Conservation (phyloP, 768 basidiomycete genomes). For the Pisolithus orientalis region DNA sequence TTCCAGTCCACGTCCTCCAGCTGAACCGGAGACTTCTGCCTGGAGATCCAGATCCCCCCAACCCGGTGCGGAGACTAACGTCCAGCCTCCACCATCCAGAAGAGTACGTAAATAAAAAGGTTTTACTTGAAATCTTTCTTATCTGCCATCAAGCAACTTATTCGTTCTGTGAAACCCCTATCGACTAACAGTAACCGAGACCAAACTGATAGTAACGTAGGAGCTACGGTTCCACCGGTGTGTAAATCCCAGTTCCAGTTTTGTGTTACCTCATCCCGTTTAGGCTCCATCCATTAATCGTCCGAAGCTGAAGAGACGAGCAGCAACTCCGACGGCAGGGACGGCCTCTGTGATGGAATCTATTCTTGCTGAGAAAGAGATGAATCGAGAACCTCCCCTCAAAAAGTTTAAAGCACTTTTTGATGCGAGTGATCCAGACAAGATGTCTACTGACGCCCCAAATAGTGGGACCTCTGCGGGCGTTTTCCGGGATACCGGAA, state of each 20-base stretch:
- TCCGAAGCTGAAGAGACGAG: slow-evolving; percentile 51
- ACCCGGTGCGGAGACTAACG: slow-evolving; percentile 17
- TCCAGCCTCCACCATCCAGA: slow-evolving; percentile 20
- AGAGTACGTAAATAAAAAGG: slow-evolving; percentile 17
- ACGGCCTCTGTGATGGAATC: slow-evolving; percentile 12
- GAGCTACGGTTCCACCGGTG: slow-evolving; percentile 22
- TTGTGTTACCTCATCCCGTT: not conserved
- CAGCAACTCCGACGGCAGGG: slow-evolving; percentile 25
- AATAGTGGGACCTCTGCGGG: slow-evolving; percentile 10
- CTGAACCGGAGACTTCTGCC: slow-evolving; percentile 8
- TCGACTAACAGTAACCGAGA: slow-evolving; percentile 10
- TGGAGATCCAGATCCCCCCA: slow-evolving; percentile 11
- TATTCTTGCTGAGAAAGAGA: slow-evolving; percentile 11
- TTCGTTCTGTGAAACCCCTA: slow-evolving; percentile 15
- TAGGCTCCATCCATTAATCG: slow-evolving; percentile 39
- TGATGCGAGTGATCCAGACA: slow-evolving; percentile 54
- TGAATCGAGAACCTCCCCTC: slow-evolving; percentile 42
- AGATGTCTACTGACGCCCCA: slow-evolving; percentile 24
- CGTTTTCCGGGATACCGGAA: slow-evolving; percentile 12
- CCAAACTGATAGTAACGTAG: slow-evolving; percentile 2
- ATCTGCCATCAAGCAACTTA: slow-evolving; percentile 14
- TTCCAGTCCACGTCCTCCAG: slow-evolving; percentile 7
- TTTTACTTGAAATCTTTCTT: not conserved
- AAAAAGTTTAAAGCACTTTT: slow-evolving; percentile 71
- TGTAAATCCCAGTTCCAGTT: not conserved